These are phyloP conservation scores for Xylaria palmicola DNA, from an alignment of 495 filamentous ascomycete species.

Conservation along the genomic window DNA sequence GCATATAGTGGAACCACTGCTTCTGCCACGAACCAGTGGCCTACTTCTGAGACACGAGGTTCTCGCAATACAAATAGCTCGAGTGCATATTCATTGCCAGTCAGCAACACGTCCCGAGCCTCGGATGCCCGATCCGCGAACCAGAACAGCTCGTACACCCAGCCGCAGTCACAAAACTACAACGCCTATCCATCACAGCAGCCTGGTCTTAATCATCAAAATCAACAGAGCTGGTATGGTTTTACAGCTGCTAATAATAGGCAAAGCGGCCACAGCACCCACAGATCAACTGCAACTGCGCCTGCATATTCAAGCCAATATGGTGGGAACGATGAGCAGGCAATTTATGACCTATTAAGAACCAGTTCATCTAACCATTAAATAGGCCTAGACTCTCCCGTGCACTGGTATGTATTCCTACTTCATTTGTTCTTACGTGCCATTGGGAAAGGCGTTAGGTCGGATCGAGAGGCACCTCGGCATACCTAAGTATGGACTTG, in stretches of 20 bases:
- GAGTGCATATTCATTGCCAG: slow-evolving; percentile 19
- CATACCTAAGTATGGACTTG: not conserved
- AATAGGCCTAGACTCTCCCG: not conserved
- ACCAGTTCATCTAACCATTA: slow-evolving; percentile 24
- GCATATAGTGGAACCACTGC: slow-evolving; percentile 15
- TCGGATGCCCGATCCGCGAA: slow-evolving; percentile 11
- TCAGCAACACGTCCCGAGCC: slow-evolving; percentile 16
- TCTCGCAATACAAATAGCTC: slow-evolving; percentile 14
- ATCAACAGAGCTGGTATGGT: slow-evolving; percentile 28
- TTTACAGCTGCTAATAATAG: slow-evolving; percentile 18
- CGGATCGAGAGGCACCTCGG: not conserved
- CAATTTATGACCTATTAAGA: slow-evolving; percentile 26
- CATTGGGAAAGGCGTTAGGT: not conserved
- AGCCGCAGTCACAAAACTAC: slow-evolving; percentile 24
- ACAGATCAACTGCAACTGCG: slow-evolving; percentile 23
- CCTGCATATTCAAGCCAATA: slow-evolving; percentile 20
- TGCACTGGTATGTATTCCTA: not conserved
- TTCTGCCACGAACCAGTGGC: slow-evolving; percentile 22
- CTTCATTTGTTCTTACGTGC: not conserved
- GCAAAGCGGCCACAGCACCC: slow-evolving; percentile 19
- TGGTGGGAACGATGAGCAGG: slow-evolving; percentile 24
- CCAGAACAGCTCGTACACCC: slow-evolving; percentile 21
- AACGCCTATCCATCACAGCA: slow-evolving; percentile 24
- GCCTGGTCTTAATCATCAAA: slow-evolving; percentile 20
- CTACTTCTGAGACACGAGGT: slow-evolving; percentile 23